Evolutionary conservation across 768 basidiomycete species (phyloP), one percentile per base, ranked within the genome.

Genomic region (Russula compacta): DNA sequence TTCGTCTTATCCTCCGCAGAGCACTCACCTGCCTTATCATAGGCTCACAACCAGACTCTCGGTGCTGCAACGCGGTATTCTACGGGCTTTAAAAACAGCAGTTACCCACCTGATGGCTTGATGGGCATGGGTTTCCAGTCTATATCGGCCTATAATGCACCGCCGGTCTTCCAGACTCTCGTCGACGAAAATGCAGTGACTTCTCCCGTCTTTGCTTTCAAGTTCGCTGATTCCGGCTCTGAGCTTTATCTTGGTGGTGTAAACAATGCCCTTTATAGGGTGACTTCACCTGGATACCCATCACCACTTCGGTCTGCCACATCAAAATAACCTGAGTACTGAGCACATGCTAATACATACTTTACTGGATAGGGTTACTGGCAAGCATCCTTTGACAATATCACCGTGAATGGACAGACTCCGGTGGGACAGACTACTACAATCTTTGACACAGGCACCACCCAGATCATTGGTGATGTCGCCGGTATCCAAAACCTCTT

Each of bases 141-240:
- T 9, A 66, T 71, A 48, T 72, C 71, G 2, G 36, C 1, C 8
- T 70, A 58, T 66, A 66, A 65, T 36, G 55, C 62, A 4, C 33
- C 49, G 8, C 67, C 73, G 2, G 59, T 68, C 53, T 72, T 74
- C 68, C 75, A 80, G 55, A 78, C 76, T 29, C 75, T 83, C 42
- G 62, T 79, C n/a, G 65, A 70, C 7, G 71, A 79, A 48, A 70
- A 69, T 15, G 60, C 64, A 39, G 68, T 74, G 2, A 60, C 72
- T 7, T 65, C 74, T 35, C 66, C 74, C 44, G 71, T 76, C 60
- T 83, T 84, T 61, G 75, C 76, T 24, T 76, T 84, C 65, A 79
- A 80, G 61, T 71, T 84, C 50, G 67, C 76, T 11, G 32, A 71
- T 15, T 67, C 70, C 9, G 75, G 73, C 19, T 76, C 79, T n/a